Base-by-base conservation (phyloP, 495 filamentous ascomycete genomes). In the Entonaema liquescens region DNA sequence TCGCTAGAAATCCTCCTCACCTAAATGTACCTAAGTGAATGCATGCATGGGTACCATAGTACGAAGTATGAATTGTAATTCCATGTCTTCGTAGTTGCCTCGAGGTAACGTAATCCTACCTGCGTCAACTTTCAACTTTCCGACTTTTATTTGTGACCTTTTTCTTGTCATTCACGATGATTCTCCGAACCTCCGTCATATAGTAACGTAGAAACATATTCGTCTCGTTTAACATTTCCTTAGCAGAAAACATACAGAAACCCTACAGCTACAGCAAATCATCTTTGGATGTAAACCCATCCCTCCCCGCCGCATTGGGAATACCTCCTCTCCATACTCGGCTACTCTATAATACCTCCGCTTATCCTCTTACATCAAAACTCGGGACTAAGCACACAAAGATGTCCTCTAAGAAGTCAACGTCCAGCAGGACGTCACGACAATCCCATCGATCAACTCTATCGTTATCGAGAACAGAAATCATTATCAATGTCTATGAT, bases 401-500 rank as follows among this genome's bases (percentile, higher is more conserved):
- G 8, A 84, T 82, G 80, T 77, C 81, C 28, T 76, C 83, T 13
- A 80, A 84, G 40, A 80, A 79, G 44, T 72, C 77, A 25, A 75
- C 83, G 21, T 75, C 80, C 33, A 62, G 62, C 31, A 72, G 70
- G 49, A 47, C 70, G 3, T 76, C 73, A 11, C 78, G 78, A 68
- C 75, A 80, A 47, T 83, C 85, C 15, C 87, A 87, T 65, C 79
- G 88, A 29, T 85, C 85, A 35, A 90, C 87, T 5, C 72, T 86
- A 44, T 88, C 88, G 2, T 73, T 89, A 33, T 86, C 87, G 57
- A 91, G 89, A 69, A 93, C 89, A 9, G 87, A 92, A 74, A 84
- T 94, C 11, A 70, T 86, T n/a, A 93, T 94, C 74, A 89, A 93
- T 74, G 89, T 92, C 72, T 94, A 94, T 75, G 92, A 94, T 75